Base-by-base conservation (phyloP, 495 filamentous ascomycete species). In the Penicillium robsamsonii region DNA sequence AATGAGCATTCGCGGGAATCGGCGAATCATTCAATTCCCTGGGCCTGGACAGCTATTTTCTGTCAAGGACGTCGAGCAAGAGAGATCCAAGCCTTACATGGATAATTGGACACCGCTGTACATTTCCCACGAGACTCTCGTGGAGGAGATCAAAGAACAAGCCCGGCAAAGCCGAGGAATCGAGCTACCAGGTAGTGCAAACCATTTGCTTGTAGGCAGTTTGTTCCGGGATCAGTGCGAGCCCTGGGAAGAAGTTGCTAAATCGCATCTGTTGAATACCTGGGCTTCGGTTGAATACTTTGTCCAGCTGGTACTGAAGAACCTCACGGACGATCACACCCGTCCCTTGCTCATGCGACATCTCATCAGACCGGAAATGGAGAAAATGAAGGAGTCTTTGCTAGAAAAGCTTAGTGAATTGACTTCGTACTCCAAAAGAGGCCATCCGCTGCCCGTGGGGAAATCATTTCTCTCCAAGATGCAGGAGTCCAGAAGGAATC, bases 131-230 rank as follows among this genome's bases (percentile, higher is more conserved):
- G 18, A 37, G 3, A 25, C 47, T 3, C 48, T 72, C 0, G 65
- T 69, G 11, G 25, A 48, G 1, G 66, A 64, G 38, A 43, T 64
- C 10, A 48, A 18, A 15, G 53, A 59, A 15, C 60, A 59, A 22
- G 61, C 50, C 0, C 65, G 46, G 9, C 38, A 56, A 40, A 68
- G 54, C 47, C 65, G 76, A 2, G 79, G 76, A 5, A 67, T 68
- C 30, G 75, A 81, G 37, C 63, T 81, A 1, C 61, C 75, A 2
- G 81, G 81, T 6, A 80, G 53, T 38, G 67, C 72, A 45, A 81
- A 81, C 29, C 70, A 74, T 13, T 61, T 78, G 0, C 59, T 80
- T 1, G 63, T 81, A 0, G 72, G 70, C 0, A 68, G 63, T 22
- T 55, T 81, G 1, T 80, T 80, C 33, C 68, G 70, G 11, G 70